A percentile compares a stretch with the other conserved stretches of the same genome.
Conservation (phyloP, 2,329 filamentous ascomycete species). For the Tolypocladium ophioglossoides region DNA sequence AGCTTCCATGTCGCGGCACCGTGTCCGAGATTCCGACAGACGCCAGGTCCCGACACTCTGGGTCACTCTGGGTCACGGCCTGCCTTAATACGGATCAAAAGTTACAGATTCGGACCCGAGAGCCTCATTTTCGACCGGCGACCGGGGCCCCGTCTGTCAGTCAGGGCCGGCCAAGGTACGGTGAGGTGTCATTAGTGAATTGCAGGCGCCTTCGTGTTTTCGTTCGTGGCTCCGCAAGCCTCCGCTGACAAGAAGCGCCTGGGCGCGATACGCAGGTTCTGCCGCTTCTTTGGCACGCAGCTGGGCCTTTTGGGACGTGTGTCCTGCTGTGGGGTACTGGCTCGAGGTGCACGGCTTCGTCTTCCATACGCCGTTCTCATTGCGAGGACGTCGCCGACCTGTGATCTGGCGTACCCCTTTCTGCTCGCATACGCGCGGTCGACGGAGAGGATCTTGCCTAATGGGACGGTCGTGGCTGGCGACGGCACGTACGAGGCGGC, state of each 20-base stretch:
- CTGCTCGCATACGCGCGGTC: constrained; percentile 27
- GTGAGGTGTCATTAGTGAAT: background rate
- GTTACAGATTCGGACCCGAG: background rate
- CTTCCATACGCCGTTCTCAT: constrained; percentile 30
- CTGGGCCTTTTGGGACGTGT: constrained; percentile 28
- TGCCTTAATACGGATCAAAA: background rate
- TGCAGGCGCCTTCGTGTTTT: background rate
- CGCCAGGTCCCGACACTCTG: background rate
- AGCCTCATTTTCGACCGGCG: background rate
- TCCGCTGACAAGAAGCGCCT: background rate
- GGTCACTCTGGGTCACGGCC: no score
- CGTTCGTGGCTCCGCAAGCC: no score
- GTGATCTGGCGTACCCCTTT: constrained; percentile 34
- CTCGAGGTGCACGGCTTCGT: constrained; percentile 39
- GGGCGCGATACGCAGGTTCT: constrained; percentile 23
- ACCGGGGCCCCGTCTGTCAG: background rate
- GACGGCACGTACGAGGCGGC: constrained; percentile 1
- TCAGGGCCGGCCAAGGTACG: background rate
- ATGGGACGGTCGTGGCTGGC: constrained; percentile 24
- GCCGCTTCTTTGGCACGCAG: constrained; percentile 30
- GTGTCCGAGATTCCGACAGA: background rate
- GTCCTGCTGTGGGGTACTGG: constrained; percentile 37
- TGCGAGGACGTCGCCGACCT: constrained; percentile 25
- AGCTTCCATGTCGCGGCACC: no score
- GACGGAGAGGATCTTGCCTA: constrained; percentile 24